Evolutionary conservation across 78 protist genomes (phyloP), one percentile per base, ranked within the genome.

Genomic region (Bodo saltans): DNA sequence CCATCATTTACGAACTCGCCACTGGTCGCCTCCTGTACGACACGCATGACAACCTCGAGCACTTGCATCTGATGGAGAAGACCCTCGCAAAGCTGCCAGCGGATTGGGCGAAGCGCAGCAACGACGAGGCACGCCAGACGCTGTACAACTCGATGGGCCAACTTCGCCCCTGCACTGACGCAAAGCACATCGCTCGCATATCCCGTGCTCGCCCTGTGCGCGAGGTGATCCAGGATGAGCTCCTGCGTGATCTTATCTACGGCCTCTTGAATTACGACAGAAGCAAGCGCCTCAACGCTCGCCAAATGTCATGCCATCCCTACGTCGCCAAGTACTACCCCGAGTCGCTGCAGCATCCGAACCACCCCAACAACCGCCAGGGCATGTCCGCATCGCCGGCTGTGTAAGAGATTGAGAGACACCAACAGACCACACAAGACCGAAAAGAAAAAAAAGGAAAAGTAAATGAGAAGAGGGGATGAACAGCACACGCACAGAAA

Each of bases 1-100:
- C n/a, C 82, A 90, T 95, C 2, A 69, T 94, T 52, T 60, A 83
- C n/a, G 99, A 97, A 76, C 81, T 97, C 26, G 80, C 83, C 79
- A 89, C 92, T 0, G 99, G 99, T 0, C 83, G 60, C 1, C 85
- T 92, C 25, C 70, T 95, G 70, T 92, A 89, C 78, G 91, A 91
- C 70, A 97, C 99, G 8, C 98, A 94, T 74, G 88, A 88, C 40
- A 93, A 92, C 87, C 0, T 80, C 32, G 97, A 97, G 84, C 99
- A 97, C 85, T 75, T 97, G 40, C 94, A 93, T 29, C 74, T 97
- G 93, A 93, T 95, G 93, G 95, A 94, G 83, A 35, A 34, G 53
- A 81, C 92, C 21, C 75, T 93, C 35, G 97, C 94, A 0, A 86
- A 83, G 28, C 8, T 90, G 23, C 96, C 96, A 38, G 30, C 72